Conservation (phyloP, 2,329 filamentous ascomycete genomes). For the Balansia obtecta region DNA sequence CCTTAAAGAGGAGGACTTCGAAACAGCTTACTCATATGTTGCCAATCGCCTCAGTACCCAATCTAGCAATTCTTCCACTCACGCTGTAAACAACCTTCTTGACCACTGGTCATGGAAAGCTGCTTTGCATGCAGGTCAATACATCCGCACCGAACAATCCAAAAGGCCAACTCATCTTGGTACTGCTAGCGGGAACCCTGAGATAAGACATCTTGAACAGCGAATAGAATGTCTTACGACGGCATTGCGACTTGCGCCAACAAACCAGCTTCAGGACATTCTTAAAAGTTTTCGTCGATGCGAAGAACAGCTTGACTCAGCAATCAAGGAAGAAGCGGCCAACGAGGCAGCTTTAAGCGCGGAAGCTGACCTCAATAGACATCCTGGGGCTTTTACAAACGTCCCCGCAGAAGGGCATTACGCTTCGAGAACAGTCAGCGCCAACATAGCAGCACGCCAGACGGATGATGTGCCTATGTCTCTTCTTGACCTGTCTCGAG, state of each 20-base stretch:
- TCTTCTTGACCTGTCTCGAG: slow-evolving; percentile 50
- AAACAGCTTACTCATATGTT: slow-evolving; percentile 77
- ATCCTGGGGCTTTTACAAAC: slow-evolving; percentile 41
- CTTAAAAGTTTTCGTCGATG: slow-evolving; percentile 63
- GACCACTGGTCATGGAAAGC: slow-evolving; percentile 71
- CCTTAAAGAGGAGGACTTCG: slow-evolving; percentile 65
- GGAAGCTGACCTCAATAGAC: slow-evolving; percentile 43
- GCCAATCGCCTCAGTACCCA: slow-evolving; percentile 49
- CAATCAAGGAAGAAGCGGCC: slow-evolving; percentile 53
- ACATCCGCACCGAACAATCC: slow-evolving; percentile 44
- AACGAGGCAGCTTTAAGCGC: slow-evolving; percentile 61
- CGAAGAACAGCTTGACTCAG: slow-evolving; percentile 61
- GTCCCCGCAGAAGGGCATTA: slow-evolving; percentile 14
- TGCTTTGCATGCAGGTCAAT: slow-evolving; percentile 65
- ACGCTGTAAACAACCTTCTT: slow-evolving; percentile 6
- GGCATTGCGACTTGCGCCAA: slow-evolving; percentile 61
- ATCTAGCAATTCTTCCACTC: not conserved
- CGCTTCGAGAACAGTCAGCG: slow-evolving; percentile 20
- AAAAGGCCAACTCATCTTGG: slow-evolving; percentile 46
- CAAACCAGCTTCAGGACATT: slow-evolving; percentile 59
- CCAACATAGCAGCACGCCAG: slow-evolving; percentile 22
- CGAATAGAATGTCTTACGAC: slow-evolving; percentile 69
- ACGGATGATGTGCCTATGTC: slow-evolving; percentile 50
- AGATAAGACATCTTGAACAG: slow-evolving; percentile 65
- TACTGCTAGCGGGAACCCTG: slow-evolving; percentile 44